Evolutionary conservation across 441 rosid genomes (phyloP), one percentile per base, ranked within the genome.

Genomic region (Erysimum cheiri): DNA sequence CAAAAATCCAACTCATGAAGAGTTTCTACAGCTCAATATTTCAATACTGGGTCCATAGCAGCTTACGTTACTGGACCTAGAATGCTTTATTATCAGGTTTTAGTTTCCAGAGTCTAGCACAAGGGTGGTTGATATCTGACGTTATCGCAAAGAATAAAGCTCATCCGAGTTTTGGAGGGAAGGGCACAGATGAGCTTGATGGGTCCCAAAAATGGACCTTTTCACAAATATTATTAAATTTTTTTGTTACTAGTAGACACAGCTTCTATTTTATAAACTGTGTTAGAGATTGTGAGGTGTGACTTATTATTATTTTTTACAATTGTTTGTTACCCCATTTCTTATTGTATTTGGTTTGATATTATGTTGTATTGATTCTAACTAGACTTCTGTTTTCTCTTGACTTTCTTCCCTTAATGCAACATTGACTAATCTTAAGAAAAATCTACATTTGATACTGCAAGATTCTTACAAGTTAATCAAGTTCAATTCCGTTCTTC

Each of bases 41-140:
- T 59, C 37, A 56, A 46, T 15, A 71, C 14, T 8, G n/a, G 44
- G 14, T 39, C 13, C 44, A 39, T 2, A 33, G 0, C 66, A 48
- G 39, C 31, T 40, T 29, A 29, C 29, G 43, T 53, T 24, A 53
- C 46, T 13, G 50, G 64, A n/a, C 59, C 31, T 17, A 64, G 50
- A 72, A 64, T 64, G 43, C 67, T 19, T 41, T 15, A 3, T n/a
- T 22, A 1, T 6, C 37, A 14, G 59, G 24, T 31, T 67, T 44
- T 43, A 37, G 52, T 29, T 43, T 60, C 60, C 50, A 24, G 76
- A 71, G 28, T 71, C 73, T 11, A 66, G 8, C 64, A 71, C 56
- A 77, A 60, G 73, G 76, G 80, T 67, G 67, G 69, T 55, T 71
- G 80, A 54, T 66, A 22, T 75, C 70, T 69, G 60, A 56, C 71